Percentiles rank a stretch among this genome's conserved stretches.
These are phyloP conservation scores for Lagenaria siceraria DNA, from an alignment of 306 rosid species.

Conservation along the genomic window DNA sequence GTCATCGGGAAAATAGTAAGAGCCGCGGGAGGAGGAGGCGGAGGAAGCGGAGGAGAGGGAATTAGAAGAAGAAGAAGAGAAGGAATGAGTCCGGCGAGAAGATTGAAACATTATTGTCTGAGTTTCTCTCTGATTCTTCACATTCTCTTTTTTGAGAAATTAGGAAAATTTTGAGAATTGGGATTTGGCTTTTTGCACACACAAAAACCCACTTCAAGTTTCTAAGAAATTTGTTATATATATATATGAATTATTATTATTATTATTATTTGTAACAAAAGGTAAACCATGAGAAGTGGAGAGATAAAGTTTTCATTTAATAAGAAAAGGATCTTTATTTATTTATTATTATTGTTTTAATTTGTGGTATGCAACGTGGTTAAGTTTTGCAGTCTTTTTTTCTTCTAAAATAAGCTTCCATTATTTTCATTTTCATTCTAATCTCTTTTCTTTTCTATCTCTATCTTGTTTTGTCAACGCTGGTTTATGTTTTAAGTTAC, in stretches of 20 bases:
- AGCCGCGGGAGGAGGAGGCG: conserved; percentile 26
- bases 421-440: neutral
- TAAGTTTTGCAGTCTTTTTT: neutral
- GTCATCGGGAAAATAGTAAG: conserved; percentile 31
- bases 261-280: neutral
- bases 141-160: neutral
- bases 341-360: too few relatives aligned
- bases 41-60: conserved; percentile 1
- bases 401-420: neutral
- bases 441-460: neutral
- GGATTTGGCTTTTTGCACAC: neutral
- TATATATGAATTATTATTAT: neutral
- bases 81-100: conserved; percentile 29
- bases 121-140: neutral
- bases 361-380: neutral
- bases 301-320: neutral
- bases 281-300: neutral
- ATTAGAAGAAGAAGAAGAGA: conserved; percentile 31
- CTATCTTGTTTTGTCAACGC: neutral
- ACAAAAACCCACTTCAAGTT: neutral
- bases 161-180: neutral
- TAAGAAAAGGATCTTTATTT: conserved; percentile 2
- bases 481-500: neutral
- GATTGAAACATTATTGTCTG: conserved; percentile 2
- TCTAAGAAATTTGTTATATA: neutral